Percentiles rank a stretch among this genome's conserved stretches.
Evolutionary conservation across 768 basidiomycete genomes (phyloP).

Genomic region (Psilocybe azurescens): DNA sequence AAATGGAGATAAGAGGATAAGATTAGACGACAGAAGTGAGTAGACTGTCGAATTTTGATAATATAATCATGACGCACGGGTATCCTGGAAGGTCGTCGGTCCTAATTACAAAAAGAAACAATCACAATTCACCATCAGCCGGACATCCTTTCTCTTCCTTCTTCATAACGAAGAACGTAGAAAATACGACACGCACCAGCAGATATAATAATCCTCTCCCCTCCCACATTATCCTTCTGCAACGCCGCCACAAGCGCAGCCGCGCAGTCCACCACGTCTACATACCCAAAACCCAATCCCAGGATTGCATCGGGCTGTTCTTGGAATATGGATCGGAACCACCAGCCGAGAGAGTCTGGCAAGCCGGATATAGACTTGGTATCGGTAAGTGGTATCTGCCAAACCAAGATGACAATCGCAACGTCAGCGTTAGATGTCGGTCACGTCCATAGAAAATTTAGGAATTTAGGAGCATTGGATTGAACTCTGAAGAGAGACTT

Average conservation of each 20-base stretch:
- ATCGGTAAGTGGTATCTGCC: not conserved
- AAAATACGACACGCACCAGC: conserved; percentile 7
- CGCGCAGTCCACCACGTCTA: conserved; percentile 57
- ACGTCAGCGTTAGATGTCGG: too few species aligned
- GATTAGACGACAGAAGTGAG: too few species aligned
- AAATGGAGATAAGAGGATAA: too few species aligned
- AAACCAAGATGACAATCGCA: not conserved
- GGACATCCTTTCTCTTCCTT: too few species aligned
- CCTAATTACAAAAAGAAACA: not conserved
- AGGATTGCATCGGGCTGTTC: conserved; percentile 24
- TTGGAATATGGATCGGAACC: conserved; percentile 3
- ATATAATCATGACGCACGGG: not conserved
- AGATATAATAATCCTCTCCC: conserved; percentile 56
- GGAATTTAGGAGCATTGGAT: too few species aligned
- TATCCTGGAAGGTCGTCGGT: conserved; percentile 9
- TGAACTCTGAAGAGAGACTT: not conserved
- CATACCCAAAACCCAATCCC: conserved; percentile 28
- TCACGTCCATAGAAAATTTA: too few species aligned
- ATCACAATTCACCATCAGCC: too few species aligned
- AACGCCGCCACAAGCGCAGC: conserved; percentile 58
- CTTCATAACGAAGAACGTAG: too few species aligned
- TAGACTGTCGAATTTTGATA: too few species aligned
- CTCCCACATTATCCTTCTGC: conserved; percentile 49
- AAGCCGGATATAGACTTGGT: not conserved
- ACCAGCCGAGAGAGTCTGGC: conserved; percentile 13